Percentiles rank a stretch among this genome's conserved stretches.
These are phyloP conservation scores for Irpex sp. DNA, from an alignment of 1,284 basidiomycete genomes.

Conservation along the genomic window DNA sequence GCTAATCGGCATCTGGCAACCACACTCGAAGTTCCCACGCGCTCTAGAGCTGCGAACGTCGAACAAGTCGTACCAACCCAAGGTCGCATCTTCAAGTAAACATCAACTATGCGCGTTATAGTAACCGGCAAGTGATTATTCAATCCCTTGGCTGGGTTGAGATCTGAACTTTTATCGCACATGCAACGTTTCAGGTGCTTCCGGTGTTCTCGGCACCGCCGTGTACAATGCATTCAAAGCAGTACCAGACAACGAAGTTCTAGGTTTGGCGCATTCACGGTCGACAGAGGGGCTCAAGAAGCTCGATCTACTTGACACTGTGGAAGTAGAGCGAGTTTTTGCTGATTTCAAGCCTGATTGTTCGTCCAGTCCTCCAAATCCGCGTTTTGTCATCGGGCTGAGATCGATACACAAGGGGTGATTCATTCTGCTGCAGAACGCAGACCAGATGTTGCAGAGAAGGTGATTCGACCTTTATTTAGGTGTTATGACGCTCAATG, in stretches of 20 bases:
- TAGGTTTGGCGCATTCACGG: conserved; percentile 65
- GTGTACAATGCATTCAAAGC: conserved; percentile 58
- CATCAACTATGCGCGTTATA: conserved; percentile 28
- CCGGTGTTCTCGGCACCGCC: conserved; percentile 71
- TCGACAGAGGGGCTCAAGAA: conserved; percentile 46
- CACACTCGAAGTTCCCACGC: not conserved
- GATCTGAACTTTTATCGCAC: not conserved
- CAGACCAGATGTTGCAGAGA: conserved; percentile 79
- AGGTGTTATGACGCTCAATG: not conserved
- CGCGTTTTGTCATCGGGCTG: not conserved
- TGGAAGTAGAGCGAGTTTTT: conserved; percentile 48
- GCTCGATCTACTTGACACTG: conserved; percentile 57
- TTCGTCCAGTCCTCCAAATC: conserved; percentile 30
- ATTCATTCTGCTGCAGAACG: conserved; percentile 86
- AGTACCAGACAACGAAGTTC: conserved; percentile 35
- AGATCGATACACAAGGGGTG: conserved; percentile 47
- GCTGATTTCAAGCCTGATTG: conserved; percentile 60
- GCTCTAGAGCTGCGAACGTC: not conserved
- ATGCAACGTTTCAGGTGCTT: conserved; percentile 52
- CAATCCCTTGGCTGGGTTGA: not conserved
- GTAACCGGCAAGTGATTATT: conserved; percentile 40
- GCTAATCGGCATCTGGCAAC: no score
- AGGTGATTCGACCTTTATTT: conserved; percentile 35
- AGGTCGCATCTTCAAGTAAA: not conserved
- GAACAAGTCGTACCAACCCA: not conserved